phyloP scores from a whole-genome alignment of 495 filamentous ascomycete genomes.

The Aspergillus sclerotioniger region DNA sequence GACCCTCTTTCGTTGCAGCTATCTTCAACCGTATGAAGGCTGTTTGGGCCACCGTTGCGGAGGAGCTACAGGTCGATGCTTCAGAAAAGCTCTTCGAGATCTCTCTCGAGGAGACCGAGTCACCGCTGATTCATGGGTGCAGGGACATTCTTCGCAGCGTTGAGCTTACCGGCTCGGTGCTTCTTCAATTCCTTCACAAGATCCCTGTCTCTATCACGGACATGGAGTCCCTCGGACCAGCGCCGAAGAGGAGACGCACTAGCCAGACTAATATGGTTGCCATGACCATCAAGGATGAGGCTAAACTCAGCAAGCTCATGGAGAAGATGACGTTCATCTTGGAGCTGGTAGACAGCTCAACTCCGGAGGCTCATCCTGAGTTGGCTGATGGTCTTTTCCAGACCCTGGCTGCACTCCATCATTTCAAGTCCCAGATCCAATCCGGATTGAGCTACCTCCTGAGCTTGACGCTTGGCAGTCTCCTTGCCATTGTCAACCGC shows the following conservation, averaged over 20 bases:
- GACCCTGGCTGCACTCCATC: conserved; percentile 77
- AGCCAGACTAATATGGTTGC: conserved; percentile 60
- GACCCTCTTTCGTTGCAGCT: conserved; percentile 54
- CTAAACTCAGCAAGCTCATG: conserved; percentile 60
- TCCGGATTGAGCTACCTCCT: conserved; percentile 86
- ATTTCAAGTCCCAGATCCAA: conserved; percentile 65
- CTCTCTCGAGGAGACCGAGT: conserved; percentile 33
- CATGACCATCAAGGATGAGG: conserved; percentile 42
- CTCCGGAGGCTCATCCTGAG: conserved; percentile 65
- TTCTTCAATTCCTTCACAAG: conserved; percentile 65
- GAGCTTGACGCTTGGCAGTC: conserved; percentile 69
- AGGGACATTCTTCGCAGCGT: conserved; percentile 67
- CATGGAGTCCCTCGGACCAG: conserved; percentile 61
- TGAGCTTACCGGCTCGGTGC: conserved; percentile 65
- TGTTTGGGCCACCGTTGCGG: conserved; percentile 70
- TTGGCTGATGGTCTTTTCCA: conserved; percentile 77
- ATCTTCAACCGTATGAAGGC: conserved; percentile 62
- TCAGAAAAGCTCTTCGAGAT: conserved; percentile 61
- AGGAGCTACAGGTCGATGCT: conserved; percentile 56
- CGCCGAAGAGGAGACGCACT: conserved; percentile 71
- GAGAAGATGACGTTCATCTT: conserved; percentile 81
- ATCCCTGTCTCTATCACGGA: conserved; percentile 62
- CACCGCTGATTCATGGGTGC: conserved; percentile 50
- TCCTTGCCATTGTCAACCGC: conserved; percentile 74
- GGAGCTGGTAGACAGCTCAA: conserved; percentile 78